phyloP scores from a whole-genome alignment of 768 basidiomycete genomes.

The Mycena rebaudengoi region DNA sequence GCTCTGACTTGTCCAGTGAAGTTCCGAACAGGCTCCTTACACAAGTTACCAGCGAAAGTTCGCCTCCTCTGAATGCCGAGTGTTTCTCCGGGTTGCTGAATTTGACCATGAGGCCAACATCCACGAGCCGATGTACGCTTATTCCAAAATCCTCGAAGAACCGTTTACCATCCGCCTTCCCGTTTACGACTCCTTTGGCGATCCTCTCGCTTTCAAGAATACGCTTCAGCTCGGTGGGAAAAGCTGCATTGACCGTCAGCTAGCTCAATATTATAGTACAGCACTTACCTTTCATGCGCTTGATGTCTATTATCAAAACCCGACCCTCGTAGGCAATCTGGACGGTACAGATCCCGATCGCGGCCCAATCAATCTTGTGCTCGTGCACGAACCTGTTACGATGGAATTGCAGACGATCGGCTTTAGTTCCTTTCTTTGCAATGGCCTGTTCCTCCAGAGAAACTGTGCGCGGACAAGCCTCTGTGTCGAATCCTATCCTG shows the following conservation, averaged over 20 bases:
- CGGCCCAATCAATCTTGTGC: too few relatives aligned
- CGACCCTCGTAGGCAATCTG: background rate
- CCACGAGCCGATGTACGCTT: background rate
- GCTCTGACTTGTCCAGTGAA: background rate
- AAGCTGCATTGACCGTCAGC: background rate
- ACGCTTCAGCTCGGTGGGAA: background rate
- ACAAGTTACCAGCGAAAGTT: background rate
- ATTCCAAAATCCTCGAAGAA: background rate
- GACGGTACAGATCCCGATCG: background rate
- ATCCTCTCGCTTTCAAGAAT: background rate
- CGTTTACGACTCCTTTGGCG: background rate
- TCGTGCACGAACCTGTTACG: too few relatives aligned
- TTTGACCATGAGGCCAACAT: background rate
- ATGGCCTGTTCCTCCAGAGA: too few relatives aligned
- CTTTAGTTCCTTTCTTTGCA: too few relatives aligned
- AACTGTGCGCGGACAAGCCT: too few relatives aligned
- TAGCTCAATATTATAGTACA: background rate
- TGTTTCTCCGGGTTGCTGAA: background rate
- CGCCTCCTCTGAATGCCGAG: background rate
- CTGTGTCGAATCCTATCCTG: too few relatives aligned
- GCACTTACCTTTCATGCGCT: background rate
- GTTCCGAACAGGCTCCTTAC: too few relatives aligned
- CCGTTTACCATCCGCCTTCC: background rate
- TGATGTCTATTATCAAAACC: background rate
- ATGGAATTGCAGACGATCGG: too few relatives aligned